phyloP scores from a whole-genome alignment of 2,329 filamentous ascomycete species.

The Boeremia exigua region DNA sequence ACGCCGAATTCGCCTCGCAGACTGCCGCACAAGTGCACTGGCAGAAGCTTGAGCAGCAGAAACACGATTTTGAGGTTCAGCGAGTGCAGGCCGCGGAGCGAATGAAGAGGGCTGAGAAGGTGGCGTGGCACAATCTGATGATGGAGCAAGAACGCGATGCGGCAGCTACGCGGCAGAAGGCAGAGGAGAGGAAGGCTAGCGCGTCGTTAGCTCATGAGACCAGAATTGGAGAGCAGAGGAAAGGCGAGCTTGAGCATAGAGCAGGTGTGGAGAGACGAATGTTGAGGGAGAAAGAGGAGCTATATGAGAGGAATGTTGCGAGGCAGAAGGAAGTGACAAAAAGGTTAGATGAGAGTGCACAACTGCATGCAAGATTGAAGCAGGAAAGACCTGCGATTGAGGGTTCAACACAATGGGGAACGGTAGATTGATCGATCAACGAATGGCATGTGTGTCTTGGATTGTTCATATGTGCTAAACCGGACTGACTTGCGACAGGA shows the following conservation, averaged over 20 bases:
- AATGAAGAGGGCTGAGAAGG: slow-evolving; percentile 41
- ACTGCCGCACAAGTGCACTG: slow-evolving; percentile 27
- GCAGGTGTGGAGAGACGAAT: slow-evolving; percentile 32
- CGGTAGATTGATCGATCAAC: slow-evolving; percentile 28
- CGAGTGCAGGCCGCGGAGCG: slow-evolving; percentile 40
- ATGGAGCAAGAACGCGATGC: slow-evolving; percentile 40
- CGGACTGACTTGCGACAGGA: not conserved
- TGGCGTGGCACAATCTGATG: slow-evolving; percentile 36
- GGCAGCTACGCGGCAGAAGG: slow-evolving; percentile 23
- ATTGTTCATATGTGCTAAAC: not conserved
- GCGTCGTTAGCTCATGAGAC: slow-evolving; percentile 25
- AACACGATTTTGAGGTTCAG: slow-evolving; percentile 41
- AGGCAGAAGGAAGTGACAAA: slow-evolving; percentile 40
- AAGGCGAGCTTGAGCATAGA: slow-evolving; percentile 37
- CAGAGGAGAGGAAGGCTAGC: slow-evolving; percentile 33
- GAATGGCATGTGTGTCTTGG: not conserved
- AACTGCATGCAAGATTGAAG: slow-evolving; percentile 38
- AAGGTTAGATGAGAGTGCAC: slow-evolving; percentile 39
- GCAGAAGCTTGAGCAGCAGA: slow-evolving; percentile 34
- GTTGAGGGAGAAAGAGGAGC: slow-evolving; percentile 43
- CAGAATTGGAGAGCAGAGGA: slow-evolving; percentile 31
- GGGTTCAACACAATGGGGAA: slow-evolving; percentile 33
- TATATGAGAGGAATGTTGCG: slow-evolving; percentile 42
- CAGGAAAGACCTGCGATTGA: slow-evolving; percentile 40
- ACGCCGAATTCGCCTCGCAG: slow-evolving; percentile 32